Evolutionary conservation across 768 basidiomycete species (phyloP).

Genomic region (Exidia glandulosa): DNA sequence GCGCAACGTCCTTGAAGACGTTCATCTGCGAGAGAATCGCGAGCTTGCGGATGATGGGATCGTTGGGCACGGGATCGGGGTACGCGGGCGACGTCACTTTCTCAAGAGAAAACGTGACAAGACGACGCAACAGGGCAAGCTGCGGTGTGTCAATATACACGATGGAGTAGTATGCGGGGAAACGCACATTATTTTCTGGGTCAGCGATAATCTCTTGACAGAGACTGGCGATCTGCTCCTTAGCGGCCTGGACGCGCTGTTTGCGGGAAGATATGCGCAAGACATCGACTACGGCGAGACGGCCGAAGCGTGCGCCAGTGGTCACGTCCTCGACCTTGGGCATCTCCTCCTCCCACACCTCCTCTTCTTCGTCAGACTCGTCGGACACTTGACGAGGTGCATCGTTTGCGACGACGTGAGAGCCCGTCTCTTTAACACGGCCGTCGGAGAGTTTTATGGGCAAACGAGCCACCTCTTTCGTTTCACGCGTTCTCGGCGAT

Average conservation of each 20-base stretch:
- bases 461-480: conserved; percentile 46
- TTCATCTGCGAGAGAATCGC: conserved; percentile 85
- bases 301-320: conserved; percentile 82
- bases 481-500: conserved; percentile 37
- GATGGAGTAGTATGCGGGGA: not conserved
- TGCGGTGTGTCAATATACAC: conserved; percentile 19
- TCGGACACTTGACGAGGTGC: conserved; percentile 12
- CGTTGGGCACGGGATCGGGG: conserved; percentile 64
- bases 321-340: conserved; percentile 53
- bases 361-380: conserved; percentile 24
- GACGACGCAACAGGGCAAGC: conserved; percentile 79
- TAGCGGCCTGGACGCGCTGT: conserved; percentile 61
- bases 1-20: conserved; percentile 92
- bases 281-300: conserved; percentile 64
- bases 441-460: conserved; percentile 86
- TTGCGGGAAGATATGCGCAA: conserved; percentile 55
- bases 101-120: conserved; percentile 80
- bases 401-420: conserved; percentile 13
- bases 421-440: conserved; percentile 51
- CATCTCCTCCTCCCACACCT: conserved; percentile 18
- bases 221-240: conserved; percentile 87
- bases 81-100: conserved; percentile 60
- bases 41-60: conserved; percentile 72
- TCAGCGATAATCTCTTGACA: conserved; percentile 92
- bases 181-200: conserved; percentile 84